Evolutionary conservation across 108 stramenopile genomes (phyloP), one percentile per base, ranked within the genome.

Genomic region (Mediolabrus comicus): DNA sequence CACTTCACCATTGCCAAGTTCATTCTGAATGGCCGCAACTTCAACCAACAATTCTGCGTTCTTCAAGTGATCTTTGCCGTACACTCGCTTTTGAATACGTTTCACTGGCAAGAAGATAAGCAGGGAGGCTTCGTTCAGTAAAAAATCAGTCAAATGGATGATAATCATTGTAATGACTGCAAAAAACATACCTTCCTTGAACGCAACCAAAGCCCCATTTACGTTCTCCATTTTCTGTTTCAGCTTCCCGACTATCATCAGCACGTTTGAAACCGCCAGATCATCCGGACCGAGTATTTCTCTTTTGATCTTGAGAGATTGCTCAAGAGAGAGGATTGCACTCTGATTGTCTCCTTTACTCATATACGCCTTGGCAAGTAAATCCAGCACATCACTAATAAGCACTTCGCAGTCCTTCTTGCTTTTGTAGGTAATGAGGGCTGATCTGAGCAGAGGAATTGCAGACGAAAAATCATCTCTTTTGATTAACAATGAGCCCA

Each of bases 41-140:
- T 82, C 63, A 28, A 67, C 71, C 65, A 85, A 51, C 49, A 85
- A 61, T 17, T 75, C 74, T 34, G 84, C 81, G 63, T 82, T 77
- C 34, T 65, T 74, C 51, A 82, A 49, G 55, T 77, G 58, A 63
- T 85, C 56, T 55, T 52, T 67, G 2, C 73, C 77, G 22, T 62
- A 69, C 14, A 54, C 28, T 26, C 56, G 79, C 52, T 85, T 85
- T 22, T 81, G 72, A 17, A 85, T 62, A 26, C 69, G 51, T 64
- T 74, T 81, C 14, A 71, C 83, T 65, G 26, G 24, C 55, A 53
- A 26, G 43, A 46, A 46, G 1, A 46, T 41, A n/a, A 14, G 14
- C n/a, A n/a, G n/a, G n/a, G n/a, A n/a, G n/a, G n/a, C n/a, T n/a
- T n/a, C n/a, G n/a, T n/a, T n/a, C n/a, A n/a, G n/a, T n/a, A 2